A percentile compares a stretch with the other conserved stretches of the same genome.
phyloP scores from a whole-genome alignment of 345 rosid genomes.

The Pistacia atlantica region DNA sequence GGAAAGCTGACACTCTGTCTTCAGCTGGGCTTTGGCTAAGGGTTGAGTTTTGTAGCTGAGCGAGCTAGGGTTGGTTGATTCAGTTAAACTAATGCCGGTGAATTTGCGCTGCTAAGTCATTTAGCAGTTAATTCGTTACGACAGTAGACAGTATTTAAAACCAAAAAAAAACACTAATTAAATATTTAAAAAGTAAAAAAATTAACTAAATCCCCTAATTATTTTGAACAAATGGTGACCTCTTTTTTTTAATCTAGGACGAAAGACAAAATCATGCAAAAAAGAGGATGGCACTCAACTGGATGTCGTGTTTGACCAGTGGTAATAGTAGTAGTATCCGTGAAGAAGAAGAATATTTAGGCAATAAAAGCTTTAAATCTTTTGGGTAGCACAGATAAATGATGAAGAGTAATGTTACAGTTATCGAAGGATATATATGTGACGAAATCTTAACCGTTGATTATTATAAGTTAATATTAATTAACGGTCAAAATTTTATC shows the following conservation, averaged over 20 bases:
- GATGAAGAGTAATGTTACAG: not conserved
- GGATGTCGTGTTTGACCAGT: not conserved
- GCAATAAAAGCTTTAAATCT: not conserved
- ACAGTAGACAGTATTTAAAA: too few relatives aligned
- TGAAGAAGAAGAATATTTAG: not conserved
- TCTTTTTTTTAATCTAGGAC: too few relatives aligned
- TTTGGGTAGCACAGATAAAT: not conserved
- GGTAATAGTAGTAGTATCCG: not conserved
- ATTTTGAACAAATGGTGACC: not conserved
- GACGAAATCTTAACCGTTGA: too few relatives aligned
- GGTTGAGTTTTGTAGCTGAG: not conserved
- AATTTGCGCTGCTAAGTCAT: not conserved
- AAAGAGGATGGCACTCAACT: not conserved
- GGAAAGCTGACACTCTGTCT: not conserved
- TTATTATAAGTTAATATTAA: too few relatives aligned
- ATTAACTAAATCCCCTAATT: not conserved
- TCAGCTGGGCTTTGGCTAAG: not conserved
- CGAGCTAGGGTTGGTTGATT: constrained; percentile 1
- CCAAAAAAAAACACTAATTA: too few relatives aligned
- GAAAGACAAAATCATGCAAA: not conserved
- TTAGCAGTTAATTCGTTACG: not conserved
- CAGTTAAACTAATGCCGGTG: not conserved
- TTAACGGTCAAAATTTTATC: too few relatives aligned
- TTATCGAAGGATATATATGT: too few relatives aligned
- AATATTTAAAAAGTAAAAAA: too few relatives aligned